Conservation (phyloP, 345 rosid species). For the Aquilaria yunnanensis region DNA sequence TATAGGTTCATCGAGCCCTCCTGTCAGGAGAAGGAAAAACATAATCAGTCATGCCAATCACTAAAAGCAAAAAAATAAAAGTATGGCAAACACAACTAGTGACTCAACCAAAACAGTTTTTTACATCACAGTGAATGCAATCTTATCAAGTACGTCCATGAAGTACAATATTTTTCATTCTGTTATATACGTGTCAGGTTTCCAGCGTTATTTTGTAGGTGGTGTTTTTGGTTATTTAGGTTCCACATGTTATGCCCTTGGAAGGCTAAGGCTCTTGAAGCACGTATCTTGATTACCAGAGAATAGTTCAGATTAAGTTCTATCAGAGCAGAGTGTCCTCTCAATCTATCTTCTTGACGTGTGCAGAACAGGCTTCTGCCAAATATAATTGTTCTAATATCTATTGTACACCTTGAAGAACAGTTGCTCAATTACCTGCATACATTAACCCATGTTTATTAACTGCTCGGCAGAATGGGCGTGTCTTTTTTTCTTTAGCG, state of each 20-base stretch:
- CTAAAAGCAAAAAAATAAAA: background rate
- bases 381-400: no score
- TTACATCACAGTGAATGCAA: background rate
- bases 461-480: slow-evolving; percentile 79
- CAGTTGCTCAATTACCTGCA: slow-evolving; percentile 55
- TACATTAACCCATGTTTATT: slow-evolving; percentile 76
- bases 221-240: no score
- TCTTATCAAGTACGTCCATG: background rate
- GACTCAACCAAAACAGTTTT: background rate
- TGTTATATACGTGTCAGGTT: no score
- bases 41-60: background rate
- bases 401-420: no score
- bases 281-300: background rate
- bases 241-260: no score
- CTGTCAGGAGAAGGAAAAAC: slow-evolving; percentile 26
- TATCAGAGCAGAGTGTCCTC: background rate
- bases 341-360: no score
- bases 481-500: slow-evolving; percentile 46
- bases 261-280: background rate
- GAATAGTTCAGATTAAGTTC: background rate
- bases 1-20: slow-evolving; percentile 79
- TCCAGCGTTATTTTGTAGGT: no score
- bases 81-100: background rate
- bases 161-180: no score
- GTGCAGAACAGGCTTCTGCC: no score